These are phyloP conservation scores for Leonotis leonurus DNA, from an alignment of 257 asterid genomes.

Conservation along the genomic window DNA sequence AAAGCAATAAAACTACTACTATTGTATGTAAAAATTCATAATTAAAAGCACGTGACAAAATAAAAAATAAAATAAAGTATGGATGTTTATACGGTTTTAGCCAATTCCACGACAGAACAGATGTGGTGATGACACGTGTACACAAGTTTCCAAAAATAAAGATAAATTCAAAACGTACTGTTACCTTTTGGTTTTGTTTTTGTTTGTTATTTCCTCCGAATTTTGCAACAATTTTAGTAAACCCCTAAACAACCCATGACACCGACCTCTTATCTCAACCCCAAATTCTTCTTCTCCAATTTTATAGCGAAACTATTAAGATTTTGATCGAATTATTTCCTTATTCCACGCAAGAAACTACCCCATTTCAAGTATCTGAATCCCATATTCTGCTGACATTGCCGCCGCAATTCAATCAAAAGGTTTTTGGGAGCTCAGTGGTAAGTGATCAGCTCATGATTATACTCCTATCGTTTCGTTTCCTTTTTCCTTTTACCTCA, in stretches of 20 bases:
- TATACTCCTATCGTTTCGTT: not conserved
- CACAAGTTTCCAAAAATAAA: not conserved
- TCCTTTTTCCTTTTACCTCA: not conserved
- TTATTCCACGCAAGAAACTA: not conserved
- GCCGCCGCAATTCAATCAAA: not conserved
- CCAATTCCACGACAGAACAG: not conserved
- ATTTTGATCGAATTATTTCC: not conserved
- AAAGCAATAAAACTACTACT: too few species aligned
- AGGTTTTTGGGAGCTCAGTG: not conserved
- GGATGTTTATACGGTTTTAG: not conserved
- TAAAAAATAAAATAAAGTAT: too few species aligned
- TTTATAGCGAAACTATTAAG: not conserved
- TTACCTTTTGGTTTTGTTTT: too few species aligned
- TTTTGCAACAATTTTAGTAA: not conserved
- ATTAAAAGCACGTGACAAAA: too few species aligned
- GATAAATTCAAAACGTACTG: not conserved
- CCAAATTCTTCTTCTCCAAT: not conserved
- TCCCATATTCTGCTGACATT: not conserved
- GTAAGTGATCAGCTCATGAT: slow-evolving; percentile 14
- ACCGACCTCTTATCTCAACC: not conserved
- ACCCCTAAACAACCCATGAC: not conserved
- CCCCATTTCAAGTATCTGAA: not conserved
- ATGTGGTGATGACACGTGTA: slow-evolving; percentile 15
- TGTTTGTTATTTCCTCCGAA: not conserved
- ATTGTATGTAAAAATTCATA: too few species aligned